Evolutionary conservation across 225 moss, liverwort and hornwort species (phyloP).

Genomic region (Bryoerythrophyllum caledonicum): DNA sequence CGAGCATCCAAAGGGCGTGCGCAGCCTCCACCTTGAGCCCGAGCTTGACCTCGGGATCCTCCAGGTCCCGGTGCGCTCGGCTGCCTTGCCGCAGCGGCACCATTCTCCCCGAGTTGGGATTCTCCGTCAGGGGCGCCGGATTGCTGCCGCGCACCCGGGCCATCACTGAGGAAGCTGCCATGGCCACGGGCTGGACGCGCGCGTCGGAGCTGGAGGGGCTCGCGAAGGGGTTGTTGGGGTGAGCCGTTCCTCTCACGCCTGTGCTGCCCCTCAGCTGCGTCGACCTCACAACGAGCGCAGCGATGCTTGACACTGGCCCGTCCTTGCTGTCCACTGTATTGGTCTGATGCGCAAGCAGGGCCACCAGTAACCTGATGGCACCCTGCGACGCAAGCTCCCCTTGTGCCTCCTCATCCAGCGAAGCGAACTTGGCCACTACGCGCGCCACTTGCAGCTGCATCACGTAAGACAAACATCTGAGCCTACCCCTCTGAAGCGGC

Average conservation of each 20-base stretch:
- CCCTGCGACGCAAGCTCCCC: constrained; percentile 74
- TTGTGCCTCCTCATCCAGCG: constrained; percentile 64
- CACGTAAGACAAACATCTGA: constrained; percentile 3
- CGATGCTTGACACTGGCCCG: constrained; percentile 54
- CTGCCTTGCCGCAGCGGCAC: constrained; percentile 36
- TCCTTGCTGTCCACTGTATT: constrained; percentile 51
- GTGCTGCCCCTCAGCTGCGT: constrained; percentile 40
- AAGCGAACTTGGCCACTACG: constrained; percentile 73
- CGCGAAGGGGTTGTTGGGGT: background rate
- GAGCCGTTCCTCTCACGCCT: constrained; percentile 13
- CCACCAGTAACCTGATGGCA: constrained; percentile 75
- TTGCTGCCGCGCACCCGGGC: constrained; percentile 37
- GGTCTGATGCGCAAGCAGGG: constrained; percentile 72
- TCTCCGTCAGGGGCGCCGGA: constrained; percentile 21
- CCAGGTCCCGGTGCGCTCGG: constrained; percentile 64
- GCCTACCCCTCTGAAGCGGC: background rate
- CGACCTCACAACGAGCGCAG: constrained; percentile 52
- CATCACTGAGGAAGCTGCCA: constrained; percentile 37
- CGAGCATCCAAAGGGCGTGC: constrained; percentile 86
- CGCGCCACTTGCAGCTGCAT: constrained; percentile 61
- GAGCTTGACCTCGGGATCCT: constrained; percentile 79
- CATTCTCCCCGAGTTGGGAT: constrained; percentile 22
- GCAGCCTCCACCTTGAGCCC: constrained; percentile 78
- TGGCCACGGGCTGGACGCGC: constrained; percentile 36
- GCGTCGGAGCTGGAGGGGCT: constrained; percentile 12